These are phyloP conservation scores for Graphilbum ipis-grandicollis DNA, from an alignment of 2,329 filamentous ascomycete genomes.

Conservation along the genomic window DNA sequence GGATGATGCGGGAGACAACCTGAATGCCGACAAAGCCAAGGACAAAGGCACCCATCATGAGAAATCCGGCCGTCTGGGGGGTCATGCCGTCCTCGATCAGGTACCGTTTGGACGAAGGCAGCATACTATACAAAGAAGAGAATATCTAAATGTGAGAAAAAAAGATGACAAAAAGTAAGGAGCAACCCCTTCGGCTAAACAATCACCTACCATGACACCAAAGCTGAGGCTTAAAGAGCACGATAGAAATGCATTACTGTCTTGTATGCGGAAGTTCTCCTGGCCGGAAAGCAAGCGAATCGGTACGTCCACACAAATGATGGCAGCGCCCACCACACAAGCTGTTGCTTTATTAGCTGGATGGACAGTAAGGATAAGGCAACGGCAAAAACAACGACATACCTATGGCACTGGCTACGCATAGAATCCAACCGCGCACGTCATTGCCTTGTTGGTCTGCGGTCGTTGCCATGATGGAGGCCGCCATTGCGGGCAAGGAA, in stretches of 20 bases:
- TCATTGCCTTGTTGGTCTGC: constrained; percentile 47
- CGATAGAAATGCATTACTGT: constrained; percentile 77
- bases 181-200: too few species aligned
- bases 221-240: constrained; percentile 83
- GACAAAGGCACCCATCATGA: constrained; percentile 53
- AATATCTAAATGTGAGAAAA: too few species aligned
- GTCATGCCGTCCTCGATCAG: constrained; percentile 51
- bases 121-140: constrained; percentile 82
- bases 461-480: constrained; percentile 3
- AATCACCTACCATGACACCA: constrained; percentile 94
- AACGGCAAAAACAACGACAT: constrained; percentile 13
- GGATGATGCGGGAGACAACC: constrained; percentile 51
- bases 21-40: constrained; percentile 62
- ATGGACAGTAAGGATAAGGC: too few species aligned
- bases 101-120: constrained; percentile 70
- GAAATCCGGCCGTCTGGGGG: constrained; percentile 47
- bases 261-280: constrained; percentile 68
- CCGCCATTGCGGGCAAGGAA: too few species aligned
- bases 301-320: constrained; percentile 75
- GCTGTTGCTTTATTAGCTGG: constrained; percentile 26
- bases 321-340: constrained; percentile 57
- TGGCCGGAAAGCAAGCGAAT: constrained; percentile 56
- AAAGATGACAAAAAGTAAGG: too few species aligned
- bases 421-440: constrained; percentile 86
- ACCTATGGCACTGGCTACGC: constrained; percentile 61